Evolutionary conservation across 73 alveolate species (phyloP).

Genomic region (Vitrella brassicaformis): DNA sequence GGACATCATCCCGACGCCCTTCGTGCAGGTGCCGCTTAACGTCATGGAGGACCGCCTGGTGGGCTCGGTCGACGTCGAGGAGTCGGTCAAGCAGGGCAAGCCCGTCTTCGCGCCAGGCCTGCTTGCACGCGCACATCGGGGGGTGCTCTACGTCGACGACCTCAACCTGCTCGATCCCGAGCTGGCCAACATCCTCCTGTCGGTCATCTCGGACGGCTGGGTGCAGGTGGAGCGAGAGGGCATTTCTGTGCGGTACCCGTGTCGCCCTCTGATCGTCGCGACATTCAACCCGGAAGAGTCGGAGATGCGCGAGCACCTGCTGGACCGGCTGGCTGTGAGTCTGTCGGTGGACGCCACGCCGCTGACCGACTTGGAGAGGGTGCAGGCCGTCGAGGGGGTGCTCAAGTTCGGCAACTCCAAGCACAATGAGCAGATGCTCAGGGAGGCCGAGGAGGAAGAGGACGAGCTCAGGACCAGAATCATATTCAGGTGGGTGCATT

Average conservation of each 20-base stretch:
- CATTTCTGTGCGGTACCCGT: conserved; percentile 24
- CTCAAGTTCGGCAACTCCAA: not conserved
- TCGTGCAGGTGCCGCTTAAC: conserved; percentile 12
- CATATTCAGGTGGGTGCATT: not conserved
- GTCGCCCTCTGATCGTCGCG: conserved; percentile 30
- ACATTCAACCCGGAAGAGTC: conserved; percentile 40
- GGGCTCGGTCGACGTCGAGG: conserved; percentile 35
- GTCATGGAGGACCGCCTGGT: conserved; percentile 33
- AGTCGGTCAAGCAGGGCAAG: conserved; percentile 30
- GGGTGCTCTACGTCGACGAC: conserved; percentile 36
- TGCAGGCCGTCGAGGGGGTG: not conserved
- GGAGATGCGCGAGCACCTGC: conserved; percentile 21
- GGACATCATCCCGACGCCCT: not conserved
- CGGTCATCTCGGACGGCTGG: not conserved
- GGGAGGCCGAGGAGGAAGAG: not conserved
- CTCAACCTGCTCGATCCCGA: conserved; percentile 28
- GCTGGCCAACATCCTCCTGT: not conserved
- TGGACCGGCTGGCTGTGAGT: conserved; percentile 35
- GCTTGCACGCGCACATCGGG: conserved; percentile 40
- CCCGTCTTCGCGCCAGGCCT: conserved; percentile 36
- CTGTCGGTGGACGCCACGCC: not conserved
- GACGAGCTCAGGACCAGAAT: not conserved
- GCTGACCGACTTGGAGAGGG: not conserved
- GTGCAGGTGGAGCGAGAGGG: conserved; percentile 29
- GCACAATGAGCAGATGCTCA: not conserved